Conservation (phyloP, 2,329 filamentous ascomycete species). For the Hypoxylon sp. region DNA sequence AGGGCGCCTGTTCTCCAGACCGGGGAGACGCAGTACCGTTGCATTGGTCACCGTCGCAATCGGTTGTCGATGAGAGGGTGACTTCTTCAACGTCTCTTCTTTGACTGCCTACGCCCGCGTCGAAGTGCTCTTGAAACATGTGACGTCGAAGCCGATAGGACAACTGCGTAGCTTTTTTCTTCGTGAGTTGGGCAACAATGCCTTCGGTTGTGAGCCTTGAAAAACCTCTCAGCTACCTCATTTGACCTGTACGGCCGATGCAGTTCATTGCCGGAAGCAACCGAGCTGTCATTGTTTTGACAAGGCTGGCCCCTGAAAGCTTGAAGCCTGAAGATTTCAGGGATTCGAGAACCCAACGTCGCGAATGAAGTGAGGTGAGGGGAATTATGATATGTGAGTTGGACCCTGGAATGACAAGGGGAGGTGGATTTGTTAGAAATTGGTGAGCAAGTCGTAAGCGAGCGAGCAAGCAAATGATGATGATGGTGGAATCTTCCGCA, state of each 20-base stretch:
- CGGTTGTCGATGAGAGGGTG: slow-evolving; percentile 28
- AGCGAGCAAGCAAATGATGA: slow-evolving; percentile 4
- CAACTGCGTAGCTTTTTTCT: slow-evolving; percentile 1
- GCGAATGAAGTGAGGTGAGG: slow-evolving; percentile 24
- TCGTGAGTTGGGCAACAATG: slow-evolving; percentile 8
- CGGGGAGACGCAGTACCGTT: slow-evolving; percentile 30
- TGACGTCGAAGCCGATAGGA: slow-evolving; percentile 32
- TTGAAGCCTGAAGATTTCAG: slow-evolving; percentile 15
- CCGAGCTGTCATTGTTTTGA: slow-evolving; percentile 30
- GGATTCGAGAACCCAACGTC: slow-evolving; percentile 14
- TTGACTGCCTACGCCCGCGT: slow-evolving; percentile 15
- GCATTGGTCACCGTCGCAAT: slow-evolving; percentile 34
- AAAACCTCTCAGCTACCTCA: slow-evolving; percentile 20
- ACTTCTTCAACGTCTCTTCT: slow-evolving; percentile 17
- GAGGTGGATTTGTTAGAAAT: slow-evolving; percentile 19
- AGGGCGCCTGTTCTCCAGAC: slow-evolving; percentile 16
- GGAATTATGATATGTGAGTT: slow-evolving; percentile 16
- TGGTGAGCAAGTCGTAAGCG: slow-evolving; percentile 11
- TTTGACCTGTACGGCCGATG: slow-evolving; percentile 21
- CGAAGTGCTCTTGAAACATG: slow-evolving; percentile 26
- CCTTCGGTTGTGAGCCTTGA: slow-evolving; percentile 20
- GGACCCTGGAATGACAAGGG: slow-evolving; percentile 20
- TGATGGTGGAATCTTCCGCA: slow-evolving; percentile 19
- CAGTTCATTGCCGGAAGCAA: slow-evolving; percentile 16
- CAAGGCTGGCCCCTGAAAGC: slow-evolving; percentile 22